Evolutionary conservation across 148 eudicot genomes (phyloP), one percentile per base, ranked within the genome.

Genomic region (Nepenthes gracilis): DNA sequence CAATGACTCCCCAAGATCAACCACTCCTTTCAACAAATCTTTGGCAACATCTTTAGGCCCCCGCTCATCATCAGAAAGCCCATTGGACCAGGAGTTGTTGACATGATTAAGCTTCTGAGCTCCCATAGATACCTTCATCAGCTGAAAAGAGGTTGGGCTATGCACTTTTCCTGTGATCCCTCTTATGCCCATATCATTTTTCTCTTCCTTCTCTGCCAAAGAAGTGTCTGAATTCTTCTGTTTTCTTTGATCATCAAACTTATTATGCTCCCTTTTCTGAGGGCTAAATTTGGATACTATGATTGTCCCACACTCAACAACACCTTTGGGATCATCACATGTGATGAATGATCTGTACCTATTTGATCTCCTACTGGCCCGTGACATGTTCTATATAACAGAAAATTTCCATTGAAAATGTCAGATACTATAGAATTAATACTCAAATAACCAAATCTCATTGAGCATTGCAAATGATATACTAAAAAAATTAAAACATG

Each of bases 251-350:
- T 49, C 15, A 64, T 78, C 64, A 40, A 35, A 50, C n/a, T 54
- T 64, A 36, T 36, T 58, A 10, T 64, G 47, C 55, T 77, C 77
- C 60, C 52, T 54, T 60, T 77, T 80, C 33, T 72, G 70, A 67
- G 83, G 43, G 35, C 38, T 72, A 49, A 55, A 66, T 67, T 73
- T 82, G 69, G 82, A 64, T 10, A 49, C 11, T n/a, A 2, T 86
- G 60, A 80, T 68, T 55, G 84, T 74, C 67, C 75, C 76, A 71
- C 86, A 80, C 62, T 89, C 90, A 63, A 70, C 79, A 47, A 86
- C 83, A 62, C 88, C 94, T 77, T 78, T 84, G 36, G 97, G 91
- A 79, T 86, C 87, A 71, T 86, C 86, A 64, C 97, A 90, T 47
- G 76, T 82, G 72, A 90, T 77, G 74, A 90, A 90, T 74, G 95